Evolutionary conservation across 768 basidiomycete species (phyloP).

Genomic region (Gymnopilus junonius): DNA sequence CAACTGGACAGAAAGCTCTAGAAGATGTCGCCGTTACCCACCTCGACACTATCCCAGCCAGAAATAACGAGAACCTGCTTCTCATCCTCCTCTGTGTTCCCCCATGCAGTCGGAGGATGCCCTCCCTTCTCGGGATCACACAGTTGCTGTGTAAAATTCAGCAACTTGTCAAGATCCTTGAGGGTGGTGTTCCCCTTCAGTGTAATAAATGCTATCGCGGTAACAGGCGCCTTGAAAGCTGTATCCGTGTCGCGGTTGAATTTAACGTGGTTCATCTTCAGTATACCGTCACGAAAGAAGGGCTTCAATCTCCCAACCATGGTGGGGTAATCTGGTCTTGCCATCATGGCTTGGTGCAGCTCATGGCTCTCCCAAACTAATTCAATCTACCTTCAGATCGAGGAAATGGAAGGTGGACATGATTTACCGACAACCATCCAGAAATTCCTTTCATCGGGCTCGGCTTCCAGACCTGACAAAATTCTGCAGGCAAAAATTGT

Average conservation of each 20-base stretch:
- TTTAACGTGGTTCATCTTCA: conserved; percentile 20
- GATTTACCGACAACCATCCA: conserved; percentile 18
- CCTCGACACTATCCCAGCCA: background rate
- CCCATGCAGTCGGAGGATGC: background rate
- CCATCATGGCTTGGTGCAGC: conserved; percentile 19
- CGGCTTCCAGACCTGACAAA: conserved; percentile 11
- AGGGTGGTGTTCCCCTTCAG: conserved; percentile 6
- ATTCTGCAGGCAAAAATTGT: conserved; percentile 2
- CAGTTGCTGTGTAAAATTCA: background rate
- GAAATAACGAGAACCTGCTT: conserved; percentile 4
- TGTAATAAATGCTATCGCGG: conserved; percentile 12
- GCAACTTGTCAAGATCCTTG: background rate
- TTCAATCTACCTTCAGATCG: background rate
- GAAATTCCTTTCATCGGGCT: conserved; percentile 14
- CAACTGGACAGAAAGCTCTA: background rate
- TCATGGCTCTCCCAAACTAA: conserved; percentile 21
- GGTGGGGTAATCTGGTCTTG: conserved; percentile 11
- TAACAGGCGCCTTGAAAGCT: conserved; percentile 16
- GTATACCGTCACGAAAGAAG: conserved; percentile 8
- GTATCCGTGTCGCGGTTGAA: conserved; percentile 16
- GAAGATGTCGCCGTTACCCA: background rate
- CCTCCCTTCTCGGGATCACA: background rate
- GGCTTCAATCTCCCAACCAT: conserved; percentile 16
- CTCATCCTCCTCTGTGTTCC: background rate
- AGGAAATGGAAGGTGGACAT: too few species aligned